phyloP scores from a whole-genome alignment of 352 stramenopile species.

The Phytopythium chamaehyphon region DNA sequence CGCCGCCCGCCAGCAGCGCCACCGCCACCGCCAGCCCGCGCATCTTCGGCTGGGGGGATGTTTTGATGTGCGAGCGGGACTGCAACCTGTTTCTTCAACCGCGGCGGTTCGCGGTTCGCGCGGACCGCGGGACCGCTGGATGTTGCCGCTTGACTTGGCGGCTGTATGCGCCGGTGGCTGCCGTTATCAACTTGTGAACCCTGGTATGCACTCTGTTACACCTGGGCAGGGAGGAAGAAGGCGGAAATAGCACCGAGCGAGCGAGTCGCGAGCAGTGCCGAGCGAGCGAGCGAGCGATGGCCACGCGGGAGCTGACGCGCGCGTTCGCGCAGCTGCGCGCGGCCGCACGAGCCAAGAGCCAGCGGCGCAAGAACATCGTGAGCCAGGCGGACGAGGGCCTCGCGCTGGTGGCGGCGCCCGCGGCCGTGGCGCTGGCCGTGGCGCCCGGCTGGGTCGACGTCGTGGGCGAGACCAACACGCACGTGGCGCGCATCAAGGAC shows the following conservation, averaged over 20 bases:
- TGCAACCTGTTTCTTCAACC: constrained; percentile 1
- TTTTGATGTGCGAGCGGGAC: constrained; percentile 1
- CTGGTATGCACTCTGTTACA: no score
- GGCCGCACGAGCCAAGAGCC: constrained; percentile 79
- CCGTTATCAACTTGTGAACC: no score
- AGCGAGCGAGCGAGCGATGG: constrained; percentile 32
- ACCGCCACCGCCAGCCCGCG: constrained; percentile 4
- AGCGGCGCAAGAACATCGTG: constrained; percentile 84
- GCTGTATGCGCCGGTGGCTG: no score
- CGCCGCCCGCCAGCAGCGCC: not conserved
- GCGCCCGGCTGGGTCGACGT: constrained; percentile 76
- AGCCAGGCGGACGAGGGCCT: constrained; percentile 62
- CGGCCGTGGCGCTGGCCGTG: constrained; percentile 29
- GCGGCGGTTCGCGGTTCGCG: no score
- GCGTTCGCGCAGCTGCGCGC: constrained; percentile 64
- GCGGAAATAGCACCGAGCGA: not conserved
- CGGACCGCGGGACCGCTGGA: no score
- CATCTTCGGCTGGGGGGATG: no score
- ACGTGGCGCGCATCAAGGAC: constrained; percentile 74
- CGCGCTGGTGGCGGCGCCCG: constrained; percentile 54
- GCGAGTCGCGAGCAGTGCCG: not conserved
- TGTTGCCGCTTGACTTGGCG: no score
- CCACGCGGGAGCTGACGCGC: constrained; percentile 74
- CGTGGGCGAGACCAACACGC: constrained; percentile 74
- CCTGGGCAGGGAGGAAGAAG: no score